Conservation (phyloP, 2,329 filamentous ascomycete species). For the Fusarium citri region DNA sequence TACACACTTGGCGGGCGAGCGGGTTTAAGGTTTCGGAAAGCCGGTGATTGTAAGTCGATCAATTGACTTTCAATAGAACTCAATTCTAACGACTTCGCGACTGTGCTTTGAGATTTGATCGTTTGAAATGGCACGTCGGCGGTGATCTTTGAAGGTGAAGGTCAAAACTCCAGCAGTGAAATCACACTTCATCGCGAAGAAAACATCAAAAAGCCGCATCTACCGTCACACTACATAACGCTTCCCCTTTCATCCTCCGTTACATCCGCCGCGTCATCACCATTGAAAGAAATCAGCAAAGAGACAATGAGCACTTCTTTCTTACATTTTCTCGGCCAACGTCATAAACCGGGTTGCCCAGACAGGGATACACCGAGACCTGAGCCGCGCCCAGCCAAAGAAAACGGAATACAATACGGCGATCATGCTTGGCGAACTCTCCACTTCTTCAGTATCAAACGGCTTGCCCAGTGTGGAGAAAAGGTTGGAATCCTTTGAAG, state of each 20-base stretch:
- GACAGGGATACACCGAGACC: conserved; percentile 33
- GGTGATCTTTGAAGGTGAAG: background rate
- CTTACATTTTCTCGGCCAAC: conserved; percentile 26
- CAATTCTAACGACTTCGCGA: background rate
- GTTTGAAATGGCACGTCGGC: background rate
- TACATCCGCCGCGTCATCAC: conserved; percentile 16
- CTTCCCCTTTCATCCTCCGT: background rate
- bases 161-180: background rate
- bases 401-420: conserved; percentile 6
- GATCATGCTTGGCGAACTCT: conserved; percentile 39
- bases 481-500: background rate
- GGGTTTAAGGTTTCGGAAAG: background rate
- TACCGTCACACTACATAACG: background rate
- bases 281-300: conserved; percentile 9
- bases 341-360: conserved; percentile 32
- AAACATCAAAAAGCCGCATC: background rate
- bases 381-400: conserved; percentile 25
- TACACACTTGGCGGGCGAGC: background rate
- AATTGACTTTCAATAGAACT: background rate
- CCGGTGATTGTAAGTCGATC: background rate
- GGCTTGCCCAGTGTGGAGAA: background rate
- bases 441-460: conserved; percentile 27
- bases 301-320: background rate
- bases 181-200: background rate
- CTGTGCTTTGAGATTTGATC: background rate